phyloP scores from a whole-genome alignment of 306 rosid genomes.

The Crotalaria pallida region DNA sequence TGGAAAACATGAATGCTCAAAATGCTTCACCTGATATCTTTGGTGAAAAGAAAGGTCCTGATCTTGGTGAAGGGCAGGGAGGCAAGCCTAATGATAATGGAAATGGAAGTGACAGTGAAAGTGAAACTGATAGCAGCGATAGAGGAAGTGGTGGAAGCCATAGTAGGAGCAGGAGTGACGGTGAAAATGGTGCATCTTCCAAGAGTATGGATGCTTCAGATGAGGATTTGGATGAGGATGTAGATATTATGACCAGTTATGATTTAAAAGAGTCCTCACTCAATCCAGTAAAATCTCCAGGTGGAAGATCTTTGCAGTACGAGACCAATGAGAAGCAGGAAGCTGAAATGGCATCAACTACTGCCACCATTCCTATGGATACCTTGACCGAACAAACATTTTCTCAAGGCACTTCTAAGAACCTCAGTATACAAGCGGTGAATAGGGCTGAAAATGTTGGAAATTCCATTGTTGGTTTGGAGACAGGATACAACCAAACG shows the following conservation, averaged over 20 bases:
- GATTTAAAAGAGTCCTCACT: constrained; percentile 77
- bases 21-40: constrained; percentile 53
- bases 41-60: constrained; percentile 62
- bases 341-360: constrained; percentile 33
- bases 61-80: constrained; percentile 56
- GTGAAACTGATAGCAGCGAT: constrained; percentile 75
- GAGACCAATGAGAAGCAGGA: constrained; percentile 59
- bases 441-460: constrained; percentile 57
- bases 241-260: constrained; percentile 91
- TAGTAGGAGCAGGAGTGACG: constrained; percentile 82
- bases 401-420: constrained; percentile 49
- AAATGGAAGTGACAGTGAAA: constrained; percentile 65
- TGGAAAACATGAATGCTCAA: constrained; percentile 40
- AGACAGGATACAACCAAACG: constrained; percentile 49
- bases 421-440: constrained; percentile 29
- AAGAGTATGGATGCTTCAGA: constrained; percentile 77
- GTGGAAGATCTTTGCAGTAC: constrained; percentile 40
- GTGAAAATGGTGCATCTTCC: constrained; percentile 86
- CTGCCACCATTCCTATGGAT: constrained; percentile 37
- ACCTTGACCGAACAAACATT: constrained; percentile 50
- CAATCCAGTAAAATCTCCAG: constrained; percentile 47
- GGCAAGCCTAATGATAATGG: constrained; percentile 78
- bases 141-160: constrained; percentile 86
- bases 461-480: constrained; percentile 43
- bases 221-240: constrained; percentile 64